These are phyloP conservation scores for Filosporella fistucella DNA, from an alignment of 495 filamentous ascomycete genomes.

Conservation along the genomic window DNA sequence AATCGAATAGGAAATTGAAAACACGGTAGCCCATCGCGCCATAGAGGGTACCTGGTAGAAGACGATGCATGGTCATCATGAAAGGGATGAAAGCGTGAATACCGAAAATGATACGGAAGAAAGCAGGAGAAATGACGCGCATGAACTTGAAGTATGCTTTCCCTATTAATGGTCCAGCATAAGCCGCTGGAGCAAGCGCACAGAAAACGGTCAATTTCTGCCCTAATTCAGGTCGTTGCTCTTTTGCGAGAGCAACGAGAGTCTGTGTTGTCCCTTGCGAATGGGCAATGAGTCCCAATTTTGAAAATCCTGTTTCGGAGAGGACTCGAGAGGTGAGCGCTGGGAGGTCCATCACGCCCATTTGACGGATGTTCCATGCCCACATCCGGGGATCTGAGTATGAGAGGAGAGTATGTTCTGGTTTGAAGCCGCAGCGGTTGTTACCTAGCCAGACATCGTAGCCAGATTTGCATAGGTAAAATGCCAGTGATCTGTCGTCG, in stretches of 20 bases:
- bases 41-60: constrained; percentile 63
- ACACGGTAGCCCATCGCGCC: constrained; percentile 86
- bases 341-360: constrained; percentile 88
- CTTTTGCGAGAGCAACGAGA: constrained; percentile 84
- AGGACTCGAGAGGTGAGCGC: constrained; percentile 83
- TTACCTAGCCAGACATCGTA: constrained; percentile 97
- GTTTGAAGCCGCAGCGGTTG: constrained; percentile 83
- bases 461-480: constrained; percentile 87
- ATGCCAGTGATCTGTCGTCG: constrained; percentile 86
- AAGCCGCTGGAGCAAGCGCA: constrained; percentile 85
- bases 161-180: constrained; percentile 81
- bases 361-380: constrained; percentile 94
- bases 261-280: constrained; percentile 92
- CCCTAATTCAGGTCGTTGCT: constrained; percentile 86
- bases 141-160: constrained; percentile 94
- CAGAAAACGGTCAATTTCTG: constrained; percentile 87
- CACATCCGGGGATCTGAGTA: constrained; percentile 88
- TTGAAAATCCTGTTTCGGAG: constrained; percentile 75
- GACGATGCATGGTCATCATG: constrained; percentile 80
- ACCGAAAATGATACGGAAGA: constrained; percentile 83
- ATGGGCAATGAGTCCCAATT: constrained; percentile 79
- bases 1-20: constrained; percentile 86
- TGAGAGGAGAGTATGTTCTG: constrained; percentile 65
- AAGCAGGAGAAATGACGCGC: constrained; percentile 65
- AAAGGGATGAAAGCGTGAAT: constrained; percentile 94